Percentiles rank a stretch among this genome's conserved stretches.
phyloP scores from a whole-genome alignment of 257 asterid species.

The Echites panduratus region DNA sequence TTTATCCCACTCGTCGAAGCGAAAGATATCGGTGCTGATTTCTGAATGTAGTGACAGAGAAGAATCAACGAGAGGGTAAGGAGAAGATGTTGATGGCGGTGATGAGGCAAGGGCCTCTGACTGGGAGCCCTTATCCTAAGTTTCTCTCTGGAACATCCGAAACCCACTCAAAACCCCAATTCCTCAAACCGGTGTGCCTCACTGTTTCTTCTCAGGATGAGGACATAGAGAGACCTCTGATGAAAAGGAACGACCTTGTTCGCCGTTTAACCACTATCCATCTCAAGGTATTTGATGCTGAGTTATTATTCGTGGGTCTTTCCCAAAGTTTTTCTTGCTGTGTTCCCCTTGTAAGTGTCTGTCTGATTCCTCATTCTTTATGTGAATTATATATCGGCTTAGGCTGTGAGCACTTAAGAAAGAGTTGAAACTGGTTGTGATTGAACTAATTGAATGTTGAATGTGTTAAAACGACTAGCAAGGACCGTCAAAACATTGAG shows the following conservation, averaged over 20 bases:
- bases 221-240: not conserved
- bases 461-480: not conserved
- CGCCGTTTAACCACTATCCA: not conserved
- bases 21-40: not conserved
- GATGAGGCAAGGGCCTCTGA: conserved; percentile 51
- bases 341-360: not conserved
- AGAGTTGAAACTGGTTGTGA: not conserved
- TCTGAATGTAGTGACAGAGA: not conserved
- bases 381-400: not conserved
- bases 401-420: not conserved
- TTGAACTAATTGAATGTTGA: not conserved
- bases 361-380: not conserved
- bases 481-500: not conserved
- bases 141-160: conserved; percentile 23
- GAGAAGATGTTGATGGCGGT: conserved; percentile 36
- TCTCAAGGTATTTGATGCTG: conserved; percentile 7
- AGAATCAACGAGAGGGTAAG: conserved; percentile 8
- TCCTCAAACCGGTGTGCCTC: conserved; percentile 28
- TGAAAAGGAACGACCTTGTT: not conserved
- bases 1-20: conserved; percentile 13
- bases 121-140: conserved; percentile 45
- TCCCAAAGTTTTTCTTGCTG: not conserved
- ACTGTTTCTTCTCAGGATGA: conserved; percentile 17
- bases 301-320: conserved; percentile 12
- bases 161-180: conserved; percentile 23